Evolutionary conservation across 257 asterid species (phyloP).

Genomic region (Solanum paucissectum): DNA sequence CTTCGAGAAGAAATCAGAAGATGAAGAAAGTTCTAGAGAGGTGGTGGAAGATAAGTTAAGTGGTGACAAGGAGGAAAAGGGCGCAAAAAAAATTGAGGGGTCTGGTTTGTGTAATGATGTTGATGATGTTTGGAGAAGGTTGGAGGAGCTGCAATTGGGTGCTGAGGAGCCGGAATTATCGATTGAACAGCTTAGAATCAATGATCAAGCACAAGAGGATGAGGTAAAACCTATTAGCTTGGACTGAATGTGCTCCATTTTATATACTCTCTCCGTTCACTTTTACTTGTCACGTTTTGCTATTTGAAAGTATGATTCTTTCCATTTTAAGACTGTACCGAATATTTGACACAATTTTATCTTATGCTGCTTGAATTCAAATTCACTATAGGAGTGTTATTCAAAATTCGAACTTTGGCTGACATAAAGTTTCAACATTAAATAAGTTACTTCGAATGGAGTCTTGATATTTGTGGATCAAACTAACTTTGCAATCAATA

Average conservation of each 20-base stretch:
- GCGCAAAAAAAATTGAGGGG: conserved; percentile 9
- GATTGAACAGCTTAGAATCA: conserved; percentile 39
- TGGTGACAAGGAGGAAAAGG: neutral
- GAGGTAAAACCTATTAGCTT: conserved; percentile 35
- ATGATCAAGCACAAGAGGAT: conserved; percentile 71
- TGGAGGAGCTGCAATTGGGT: conserved; percentile 37
- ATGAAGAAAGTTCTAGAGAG: neutral
- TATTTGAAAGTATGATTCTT: neutral
- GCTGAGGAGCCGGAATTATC: conserved; percentile 37
- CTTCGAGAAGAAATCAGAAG: conserved; percentile 8
- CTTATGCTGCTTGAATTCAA: neutral
- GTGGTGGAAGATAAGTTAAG: conserved; percentile 1
- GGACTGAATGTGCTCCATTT: neutral
- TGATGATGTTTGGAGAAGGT: conserved; percentile 30
- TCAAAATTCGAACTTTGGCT: neutral
- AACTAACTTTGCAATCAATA: neutral
- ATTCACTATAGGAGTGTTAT: neutral
- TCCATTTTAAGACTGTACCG: neutral
- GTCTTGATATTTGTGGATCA: neutral
- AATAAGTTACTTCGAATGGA: neutral
- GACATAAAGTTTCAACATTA: neutral
- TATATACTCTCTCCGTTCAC: neutral
- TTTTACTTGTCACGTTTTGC: neutral
- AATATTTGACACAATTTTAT: neutral
- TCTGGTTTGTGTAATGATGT: conserved; percentile 1